phyloP scores from a whole-genome alignment of 2,329 filamentous ascomycete genomes.

The Fusarium sp. region DNA sequence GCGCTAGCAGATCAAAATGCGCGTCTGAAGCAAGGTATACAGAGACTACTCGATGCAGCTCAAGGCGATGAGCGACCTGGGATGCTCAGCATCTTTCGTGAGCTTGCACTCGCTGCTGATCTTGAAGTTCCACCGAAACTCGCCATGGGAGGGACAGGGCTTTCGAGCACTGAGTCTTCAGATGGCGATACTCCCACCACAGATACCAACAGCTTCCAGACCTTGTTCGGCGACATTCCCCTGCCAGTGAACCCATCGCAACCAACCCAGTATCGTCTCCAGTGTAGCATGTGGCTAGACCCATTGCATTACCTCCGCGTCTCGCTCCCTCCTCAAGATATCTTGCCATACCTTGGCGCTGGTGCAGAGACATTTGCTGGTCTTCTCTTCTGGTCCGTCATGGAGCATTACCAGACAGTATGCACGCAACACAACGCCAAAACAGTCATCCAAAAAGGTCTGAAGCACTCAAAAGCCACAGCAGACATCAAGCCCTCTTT shows the following conservation, averaged over 20 bases:
- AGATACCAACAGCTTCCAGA: rapidly evolving
- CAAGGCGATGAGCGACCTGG: background rate
- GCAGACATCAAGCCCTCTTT: background rate
- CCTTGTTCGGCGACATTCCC: rapidly evolving
- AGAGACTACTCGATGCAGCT: background rate
- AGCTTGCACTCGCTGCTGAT: background rate
- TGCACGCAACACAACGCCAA: background rate
- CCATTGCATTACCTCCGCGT: background rate
- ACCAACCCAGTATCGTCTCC: background rate
- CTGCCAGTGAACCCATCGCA: rapidly evolving
- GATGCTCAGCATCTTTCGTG: background rate
- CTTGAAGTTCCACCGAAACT: rapidly evolving
- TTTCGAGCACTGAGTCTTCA: background rate
- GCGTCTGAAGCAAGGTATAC: background rate
- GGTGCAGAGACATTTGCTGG: background rate
- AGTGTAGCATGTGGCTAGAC: slow-evolving; percentile 9
- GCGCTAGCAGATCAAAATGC: background rate
- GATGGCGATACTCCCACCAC: rapidly evolving
- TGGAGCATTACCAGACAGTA: background rate
- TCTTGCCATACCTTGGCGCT: background rate
- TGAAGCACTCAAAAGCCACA: background rate
- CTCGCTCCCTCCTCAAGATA: background rate
- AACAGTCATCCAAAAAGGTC: background rate
- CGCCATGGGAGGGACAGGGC: rapidly evolving
- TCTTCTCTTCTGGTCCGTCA: slow-evolving; percentile 9